These are phyloP conservation scores for Plectosphaerella cucumerina DNA, from an alignment of 2,329 filamentous ascomycete species.

Conservation along the genomic window DNA sequence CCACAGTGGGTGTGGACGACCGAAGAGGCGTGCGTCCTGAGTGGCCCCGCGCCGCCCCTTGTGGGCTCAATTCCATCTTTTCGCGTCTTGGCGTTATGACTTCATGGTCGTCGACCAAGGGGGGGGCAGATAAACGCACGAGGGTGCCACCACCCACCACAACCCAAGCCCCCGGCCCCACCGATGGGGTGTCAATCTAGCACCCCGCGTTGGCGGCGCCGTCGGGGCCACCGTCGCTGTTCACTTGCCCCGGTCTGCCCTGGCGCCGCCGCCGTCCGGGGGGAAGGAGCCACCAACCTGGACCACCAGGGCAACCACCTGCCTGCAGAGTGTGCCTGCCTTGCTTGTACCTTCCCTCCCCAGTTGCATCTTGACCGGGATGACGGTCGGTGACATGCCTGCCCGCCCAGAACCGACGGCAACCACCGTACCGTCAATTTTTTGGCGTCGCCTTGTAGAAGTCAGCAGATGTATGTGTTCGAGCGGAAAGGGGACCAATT, in stretches of 20 bases:
- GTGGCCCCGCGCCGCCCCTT: background rate
- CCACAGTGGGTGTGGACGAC: background rate
- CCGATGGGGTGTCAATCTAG: background rate
- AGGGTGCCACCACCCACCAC: background rate
- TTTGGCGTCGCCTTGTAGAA: too few species aligned
- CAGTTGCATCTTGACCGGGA: background rate
- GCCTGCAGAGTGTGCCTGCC: background rate
- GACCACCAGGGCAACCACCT: too few species aligned
- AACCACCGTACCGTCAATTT: too few species aligned
- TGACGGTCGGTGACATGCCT: too few species aligned
- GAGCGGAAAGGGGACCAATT: too few species aligned
- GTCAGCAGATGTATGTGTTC: too few species aligned
- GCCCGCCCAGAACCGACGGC: too few species aligned
- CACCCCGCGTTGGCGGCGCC: background rate
- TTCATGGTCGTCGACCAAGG: constrained; percentile 8
- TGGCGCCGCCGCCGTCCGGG: background rate
- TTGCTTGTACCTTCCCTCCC: constrained; percentile 1
- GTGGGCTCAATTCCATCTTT: constrained; percentile 4
- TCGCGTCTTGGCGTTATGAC: constrained; percentile 11
- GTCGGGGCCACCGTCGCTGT: background rate
- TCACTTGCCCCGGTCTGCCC: background rate
- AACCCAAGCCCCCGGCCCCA: background rate
- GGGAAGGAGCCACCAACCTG: background rate
- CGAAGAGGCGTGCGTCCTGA: background rate
- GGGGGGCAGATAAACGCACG: background rate